Percentiles rank a stretch among this genome's conserved stretches.
phyloP scores from a whole-genome alignment of 176 grass and related monocot species.

The Ensete ventricosum region DNA sequence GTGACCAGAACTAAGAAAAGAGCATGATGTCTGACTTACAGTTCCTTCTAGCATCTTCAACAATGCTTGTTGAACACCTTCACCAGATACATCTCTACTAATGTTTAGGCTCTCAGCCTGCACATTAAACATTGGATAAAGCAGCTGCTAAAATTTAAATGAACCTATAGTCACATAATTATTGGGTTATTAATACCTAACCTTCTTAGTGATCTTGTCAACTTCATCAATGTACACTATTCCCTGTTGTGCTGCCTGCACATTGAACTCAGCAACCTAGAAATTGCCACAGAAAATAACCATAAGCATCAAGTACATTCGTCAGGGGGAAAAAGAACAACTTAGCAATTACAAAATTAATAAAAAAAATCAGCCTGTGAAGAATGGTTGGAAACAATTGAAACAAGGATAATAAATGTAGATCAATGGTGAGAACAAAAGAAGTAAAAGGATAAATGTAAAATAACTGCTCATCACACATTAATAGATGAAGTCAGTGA shows the following conservation, averaged over 20 bases:
- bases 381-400: background rate
- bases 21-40: slow-evolving; percentile 39
- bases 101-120: slow-evolving; percentile 98
- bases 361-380: background rate
- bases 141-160: slow-evolving; percentile 12
- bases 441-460: background rate
- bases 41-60: slow-evolving; percentile 99
- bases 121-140: slow-evolving; percentile 19
- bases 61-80: slow-evolving; percentile 97
- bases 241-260: slow-evolving; percentile 98
- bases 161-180: slow-evolving; percentile 6
- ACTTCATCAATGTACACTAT: slow-evolving; percentile 99
- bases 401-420: background rate
- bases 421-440: background rate
- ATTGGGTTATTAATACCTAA: slow-evolving; percentile 7
- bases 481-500: background rate
- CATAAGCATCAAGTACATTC: background rate
- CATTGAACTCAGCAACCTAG: slow-evolving; percentile 98
- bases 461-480: background rate
- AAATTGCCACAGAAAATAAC: slow-evolving; percentile 11
- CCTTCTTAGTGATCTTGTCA: slow-evolving; percentile 99
- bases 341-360: background rate
- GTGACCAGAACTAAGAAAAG: slow-evolving; percentile 5
- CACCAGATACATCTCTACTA: slow-evolving; percentile 96
- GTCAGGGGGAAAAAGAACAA: background rate